Evolutionary conservation across 306 rosid genomes (phyloP).

Genomic region (Vigna unguiculata): DNA sequence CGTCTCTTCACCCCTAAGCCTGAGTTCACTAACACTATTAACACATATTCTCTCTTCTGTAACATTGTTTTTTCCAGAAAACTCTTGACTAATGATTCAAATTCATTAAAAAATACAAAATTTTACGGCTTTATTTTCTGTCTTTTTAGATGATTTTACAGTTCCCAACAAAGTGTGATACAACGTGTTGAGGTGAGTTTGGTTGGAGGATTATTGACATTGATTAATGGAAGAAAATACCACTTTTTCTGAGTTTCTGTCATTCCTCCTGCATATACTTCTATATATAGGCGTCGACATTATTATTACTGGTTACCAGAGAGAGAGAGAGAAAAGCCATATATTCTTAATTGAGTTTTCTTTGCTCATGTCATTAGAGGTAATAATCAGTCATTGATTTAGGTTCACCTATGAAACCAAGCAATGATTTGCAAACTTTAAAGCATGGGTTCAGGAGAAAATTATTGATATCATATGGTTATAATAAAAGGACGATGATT

Average conservation of each 20-base stretch:
- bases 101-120: too few relatives aligned
- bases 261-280: background rate
- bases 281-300: background rate
- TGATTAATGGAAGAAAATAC: too few relatives aligned
- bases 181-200: background rate
- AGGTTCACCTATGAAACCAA: slow-evolving; percentile 14
- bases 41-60: background rate
- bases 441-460: slow-evolving; percentile 29
- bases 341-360: background rate
- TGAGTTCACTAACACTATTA: background rate
- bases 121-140: background rate
- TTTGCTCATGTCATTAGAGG: slow-evolving; percentile 15
- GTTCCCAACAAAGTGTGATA: background rate
- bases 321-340: background rate
- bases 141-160: background rate
- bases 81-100: background rate
- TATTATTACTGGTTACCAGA: background rate
- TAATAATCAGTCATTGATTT: slow-evolving; percentile 10
- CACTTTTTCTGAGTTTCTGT: slow-evolving; percentile 27
- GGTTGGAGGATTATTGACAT: background rate
- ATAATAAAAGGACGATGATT: slow-evolving; percentile 40
- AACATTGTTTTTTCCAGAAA: background rate
- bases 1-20: background rate
- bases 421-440: slow-evolving; percentile 43
- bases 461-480: slow-evolving; percentile 36